phyloP scores from a whole-genome alignment of 148 eudicot species.

The Beta vulgaris region DNA sequence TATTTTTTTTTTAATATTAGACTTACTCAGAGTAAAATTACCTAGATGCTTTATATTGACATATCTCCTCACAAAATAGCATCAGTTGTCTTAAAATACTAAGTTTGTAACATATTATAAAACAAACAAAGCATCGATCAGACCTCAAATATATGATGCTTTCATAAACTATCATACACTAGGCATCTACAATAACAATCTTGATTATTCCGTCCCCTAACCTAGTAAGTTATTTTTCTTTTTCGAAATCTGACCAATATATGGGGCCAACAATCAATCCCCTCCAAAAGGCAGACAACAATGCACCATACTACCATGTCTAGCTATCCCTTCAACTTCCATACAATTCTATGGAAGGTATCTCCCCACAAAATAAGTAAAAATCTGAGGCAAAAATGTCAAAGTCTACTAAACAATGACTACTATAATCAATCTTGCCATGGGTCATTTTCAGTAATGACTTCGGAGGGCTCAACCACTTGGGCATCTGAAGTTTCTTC shows the following conservation, averaged over 20 bases:
- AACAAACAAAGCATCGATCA: too few relatives aligned
- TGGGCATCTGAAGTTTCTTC: slow-evolving; percentile 46
- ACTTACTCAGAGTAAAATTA: too few relatives aligned
- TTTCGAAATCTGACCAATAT: neutral
- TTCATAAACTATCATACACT: neutral
- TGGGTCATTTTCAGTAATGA: slow-evolving; percentile 81
- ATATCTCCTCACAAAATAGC: too few relatives aligned
- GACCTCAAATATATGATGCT: too few relatives aligned
- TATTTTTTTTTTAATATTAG: too few relatives aligned
- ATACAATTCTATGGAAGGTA: neutral
- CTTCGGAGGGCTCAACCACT: slow-evolving; percentile 94
- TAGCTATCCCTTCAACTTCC: neutral
- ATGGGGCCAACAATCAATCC: neutral
- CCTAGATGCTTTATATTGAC: too few relatives aligned
- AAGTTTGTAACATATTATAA: too few relatives aligned
- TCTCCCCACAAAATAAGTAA: neutral
- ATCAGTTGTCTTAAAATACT: too few relatives aligned
- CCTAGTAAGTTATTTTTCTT: neutral
- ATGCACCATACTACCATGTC: slow-evolving; percentile 1
- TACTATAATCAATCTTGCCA: slow-evolving; percentile 56
- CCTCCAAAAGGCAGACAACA: neutral
- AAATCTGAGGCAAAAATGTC: slow-evolving; percentile 5
- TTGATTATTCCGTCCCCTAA: neutral
- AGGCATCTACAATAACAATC: neutral
- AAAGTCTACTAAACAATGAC: neutral